Evolutionary conservation across 441 rosid genomes (phyloP).

Genomic region (Biscutella laevigata): DNA sequence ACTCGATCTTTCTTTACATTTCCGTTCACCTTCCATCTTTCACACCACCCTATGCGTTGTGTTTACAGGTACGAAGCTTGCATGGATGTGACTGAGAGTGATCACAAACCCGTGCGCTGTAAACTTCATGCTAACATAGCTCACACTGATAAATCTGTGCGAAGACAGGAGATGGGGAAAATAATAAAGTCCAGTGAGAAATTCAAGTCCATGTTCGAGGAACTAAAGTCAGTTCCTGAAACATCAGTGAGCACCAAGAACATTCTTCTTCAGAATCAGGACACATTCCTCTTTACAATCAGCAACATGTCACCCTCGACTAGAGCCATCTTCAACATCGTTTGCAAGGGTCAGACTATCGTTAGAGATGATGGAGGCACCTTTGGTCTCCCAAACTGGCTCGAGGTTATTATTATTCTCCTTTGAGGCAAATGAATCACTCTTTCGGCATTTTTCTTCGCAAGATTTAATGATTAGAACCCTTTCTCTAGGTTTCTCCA

Average conservation of each 20-base stretch:
- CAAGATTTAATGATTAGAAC: background rate
- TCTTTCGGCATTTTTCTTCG: background rate
- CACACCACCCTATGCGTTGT: conserved; percentile 5
- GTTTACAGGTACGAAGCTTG: conserved; percentile 74
- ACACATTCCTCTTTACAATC: conserved; percentile 50
- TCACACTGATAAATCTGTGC: conserved; percentile 74
- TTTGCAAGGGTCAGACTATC: conserved; percentile 52
- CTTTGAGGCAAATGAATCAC: background rate
- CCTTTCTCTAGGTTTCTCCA: conserved; percentile 34
- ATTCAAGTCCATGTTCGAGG: conserved; percentile 43
- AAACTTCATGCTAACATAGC: conserved; percentile 72
- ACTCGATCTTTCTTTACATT: background rate
- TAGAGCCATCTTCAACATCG: conserved; percentile 49
- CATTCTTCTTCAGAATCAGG: conserved; percentile 72
- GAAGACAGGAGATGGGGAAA: conserved; percentile 66
- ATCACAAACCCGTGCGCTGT: conserved; percentile 94
- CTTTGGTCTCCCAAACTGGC: conserved; percentile 84
- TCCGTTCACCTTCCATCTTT: background rate
- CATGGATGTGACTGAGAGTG: conserved; percentile 95
- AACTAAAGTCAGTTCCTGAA: conserved; percentile 54
- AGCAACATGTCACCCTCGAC: conserved; percentile 52
- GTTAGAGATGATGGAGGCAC: conserved; percentile 60
- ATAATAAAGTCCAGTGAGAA: conserved; percentile 47
- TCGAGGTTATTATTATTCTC: conserved; percentile 55
- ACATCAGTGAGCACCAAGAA: conserved; percentile 48